Evolutionary conservation across 2,329 filamentous ascomycete species (phyloP).

Genomic region (Colletotrichum tropicale): DNA sequence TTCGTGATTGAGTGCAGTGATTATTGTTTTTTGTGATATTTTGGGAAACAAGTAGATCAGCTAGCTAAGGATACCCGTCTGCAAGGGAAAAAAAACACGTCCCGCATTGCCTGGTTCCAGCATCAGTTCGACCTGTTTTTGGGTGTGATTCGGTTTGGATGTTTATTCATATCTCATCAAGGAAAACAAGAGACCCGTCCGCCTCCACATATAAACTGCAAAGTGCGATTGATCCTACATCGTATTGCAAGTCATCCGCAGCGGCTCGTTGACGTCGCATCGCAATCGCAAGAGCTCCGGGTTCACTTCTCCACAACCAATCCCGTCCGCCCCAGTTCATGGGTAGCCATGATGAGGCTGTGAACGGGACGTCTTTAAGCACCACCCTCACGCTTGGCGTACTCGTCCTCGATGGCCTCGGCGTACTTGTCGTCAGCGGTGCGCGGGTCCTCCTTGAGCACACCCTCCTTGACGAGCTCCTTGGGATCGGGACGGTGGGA

Average conservation of each 20-base stretch:
- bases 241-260: not conserved
- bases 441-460: conserved; percentile 73
- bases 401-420: conserved; percentile 68
- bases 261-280: not conserved
- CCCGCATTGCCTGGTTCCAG: not conserved
- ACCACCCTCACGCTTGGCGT: conserved; percentile 67
- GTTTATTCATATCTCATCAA: conserved; percentile 1
- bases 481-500: conserved; percentile 78
- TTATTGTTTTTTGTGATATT: not conserved
- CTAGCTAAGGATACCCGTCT: not conserved
- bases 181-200: not conserved
- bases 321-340: not conserved
- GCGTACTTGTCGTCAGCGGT: conserved; percentile 61
- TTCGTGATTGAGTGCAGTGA: not conserved
- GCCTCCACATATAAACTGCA: not conserved
- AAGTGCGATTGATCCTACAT: not conserved
- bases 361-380: conserved; percentile 42
- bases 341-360: not conserved
- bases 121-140: not conserved
- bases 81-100: not conserved
- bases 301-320: not conserved
- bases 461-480: conserved; percentile 77
- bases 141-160: not conserved
- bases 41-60: not conserved
- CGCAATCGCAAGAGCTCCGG: not conserved